Evolutionary conservation across 2,329 filamentous ascomycete genomes (phyloP).

Genomic region (Ilyonectria destructans): DNA sequence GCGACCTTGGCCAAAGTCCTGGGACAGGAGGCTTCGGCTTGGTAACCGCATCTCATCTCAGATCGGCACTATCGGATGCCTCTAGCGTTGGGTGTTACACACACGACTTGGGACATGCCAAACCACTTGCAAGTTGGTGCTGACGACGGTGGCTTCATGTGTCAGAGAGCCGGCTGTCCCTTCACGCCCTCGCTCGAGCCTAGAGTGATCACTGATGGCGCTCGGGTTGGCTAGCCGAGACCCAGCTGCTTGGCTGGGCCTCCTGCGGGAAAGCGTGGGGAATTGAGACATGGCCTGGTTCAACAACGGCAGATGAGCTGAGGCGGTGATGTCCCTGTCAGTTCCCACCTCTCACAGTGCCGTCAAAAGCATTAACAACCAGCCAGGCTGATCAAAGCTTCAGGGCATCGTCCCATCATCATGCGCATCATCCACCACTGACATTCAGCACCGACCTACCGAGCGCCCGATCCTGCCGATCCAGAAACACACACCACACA

Average conservation of each 20-base stretch:
- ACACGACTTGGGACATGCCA: not conserved
- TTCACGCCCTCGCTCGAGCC: constrained; percentile 7
- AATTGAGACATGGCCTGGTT: constrained; percentile 24
- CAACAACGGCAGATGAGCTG: constrained; percentile 15
- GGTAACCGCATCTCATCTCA: constrained; percentile 19
- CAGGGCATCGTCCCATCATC: constrained; percentile 10
- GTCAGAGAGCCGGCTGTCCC: not conserved
- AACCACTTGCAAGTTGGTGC: not conserved
- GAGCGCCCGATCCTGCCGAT: constrained; percentile 15
- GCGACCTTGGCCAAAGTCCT: not conserved
- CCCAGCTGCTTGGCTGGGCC: constrained; percentile 33
- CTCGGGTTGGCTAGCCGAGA: constrained; percentile 23
- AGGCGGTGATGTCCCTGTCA: not conserved
- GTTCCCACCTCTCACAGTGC: not conserved
- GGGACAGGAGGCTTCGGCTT: not conserved
- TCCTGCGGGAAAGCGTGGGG: constrained; percentile 33
- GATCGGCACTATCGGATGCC: constrained; percentile 23
- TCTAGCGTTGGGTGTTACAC: not conserved
- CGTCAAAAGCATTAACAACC: not conserved
- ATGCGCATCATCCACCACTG: constrained; percentile 16
- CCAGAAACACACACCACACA: not conserved
- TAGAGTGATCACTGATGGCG: constrained; percentile 5
- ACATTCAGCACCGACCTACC: constrained; percentile 18
- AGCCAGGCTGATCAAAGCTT: not conserved
- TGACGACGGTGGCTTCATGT: not conserved